phyloP scores from a whole-genome alignment of 2,329 filamentous ascomycete genomes.

The Zopfia rhizophila region DNA sequence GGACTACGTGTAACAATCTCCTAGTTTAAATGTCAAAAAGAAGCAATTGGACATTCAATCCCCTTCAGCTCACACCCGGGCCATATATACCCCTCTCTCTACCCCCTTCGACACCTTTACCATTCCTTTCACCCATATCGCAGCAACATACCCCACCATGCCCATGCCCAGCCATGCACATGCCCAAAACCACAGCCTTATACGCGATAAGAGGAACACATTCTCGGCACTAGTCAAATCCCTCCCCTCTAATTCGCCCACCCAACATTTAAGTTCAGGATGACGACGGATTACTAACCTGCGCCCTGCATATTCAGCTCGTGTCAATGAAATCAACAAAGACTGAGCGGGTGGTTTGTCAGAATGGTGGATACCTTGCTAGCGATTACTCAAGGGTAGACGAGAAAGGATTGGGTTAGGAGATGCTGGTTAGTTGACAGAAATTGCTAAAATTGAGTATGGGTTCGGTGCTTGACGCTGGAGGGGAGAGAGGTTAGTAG shows the following conservation, averaged over 20 bases:
- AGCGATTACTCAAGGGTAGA: too few relatives aligned
- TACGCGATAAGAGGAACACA: too few relatives aligned
- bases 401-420: too few relatives aligned
- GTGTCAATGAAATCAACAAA: too few relatives aligned
- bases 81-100: constrained; percentile 12
- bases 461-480: too few relatives aligned
- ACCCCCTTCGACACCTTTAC: not conserved
- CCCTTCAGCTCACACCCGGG: not conserved
- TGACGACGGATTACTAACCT: constrained; percentile 39
- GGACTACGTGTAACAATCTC: not conserved
- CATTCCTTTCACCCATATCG: constrained; percentile 16
- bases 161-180: constrained; percentile 8
- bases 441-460: too few relatives aligned
- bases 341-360: too few relatives aligned
- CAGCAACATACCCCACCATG: constrained; percentile 18
- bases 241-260: constrained; percentile 22
- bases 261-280: too few relatives aligned
- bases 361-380: too few relatives aligned
- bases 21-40: not conserved
- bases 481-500: too few relatives aligned
- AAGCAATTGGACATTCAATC: not conserved
- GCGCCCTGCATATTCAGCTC: too few relatives aligned
- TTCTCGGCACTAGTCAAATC: constrained; percentile 25
- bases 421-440: too few relatives aligned
- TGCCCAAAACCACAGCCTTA: constrained; percentile 12